phyloP scores from a whole-genome alignment of 2,329 filamentous ascomycete genomes.

The Claviceps sp. region DNA sequence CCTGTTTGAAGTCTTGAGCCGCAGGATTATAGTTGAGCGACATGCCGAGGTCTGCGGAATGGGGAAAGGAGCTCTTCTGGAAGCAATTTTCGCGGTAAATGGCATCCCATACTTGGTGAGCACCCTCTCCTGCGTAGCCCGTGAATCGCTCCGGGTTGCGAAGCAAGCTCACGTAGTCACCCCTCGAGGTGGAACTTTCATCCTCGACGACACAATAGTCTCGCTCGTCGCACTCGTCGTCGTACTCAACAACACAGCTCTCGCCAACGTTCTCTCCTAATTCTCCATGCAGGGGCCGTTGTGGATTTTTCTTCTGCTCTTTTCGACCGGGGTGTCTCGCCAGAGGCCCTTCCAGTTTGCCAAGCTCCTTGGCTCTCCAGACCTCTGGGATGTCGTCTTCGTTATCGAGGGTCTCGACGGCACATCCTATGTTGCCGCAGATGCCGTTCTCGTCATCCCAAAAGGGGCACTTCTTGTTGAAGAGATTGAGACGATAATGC shows the following conservation, averaged over 20 bases:
- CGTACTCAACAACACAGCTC: constrained; percentile 93
- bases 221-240: constrained; percentile 90
- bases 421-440: constrained; percentile 94
- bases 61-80: constrained; percentile 50
- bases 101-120: constrained; percentile 87
- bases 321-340: constrained; percentile 76
- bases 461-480: constrained; percentile 88
- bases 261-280: constrained; percentile 81
- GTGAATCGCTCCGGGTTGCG: constrained; percentile 94
- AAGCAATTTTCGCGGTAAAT: constrained; percentile 98
- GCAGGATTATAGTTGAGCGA: constrained; percentile 36
- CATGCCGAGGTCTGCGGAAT: constrained; percentile 40
- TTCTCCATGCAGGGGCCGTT: constrained; percentile 65
- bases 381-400: constrained; percentile 86
- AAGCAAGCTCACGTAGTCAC: constrained; percentile 89
- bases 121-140: constrained; percentile 73
- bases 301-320: constrained; percentile 54
- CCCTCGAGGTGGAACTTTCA: constrained; percentile 71
- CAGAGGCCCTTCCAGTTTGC: constrained; percentile 80
- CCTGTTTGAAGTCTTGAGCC: constrained; percentile 46
- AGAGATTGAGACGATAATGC: constrained; percentile 90
- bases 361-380: constrained; percentile 84
- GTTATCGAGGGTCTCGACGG: constrained; percentile 87
- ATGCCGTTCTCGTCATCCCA: constrained; percentile 89
- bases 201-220: constrained; percentile 97